These are phyloP conservation scores for Colletotrichum caudatum DNA, from an alignment of 2,329 filamentous ascomycete species.

Conservation along the genomic window DNA sequence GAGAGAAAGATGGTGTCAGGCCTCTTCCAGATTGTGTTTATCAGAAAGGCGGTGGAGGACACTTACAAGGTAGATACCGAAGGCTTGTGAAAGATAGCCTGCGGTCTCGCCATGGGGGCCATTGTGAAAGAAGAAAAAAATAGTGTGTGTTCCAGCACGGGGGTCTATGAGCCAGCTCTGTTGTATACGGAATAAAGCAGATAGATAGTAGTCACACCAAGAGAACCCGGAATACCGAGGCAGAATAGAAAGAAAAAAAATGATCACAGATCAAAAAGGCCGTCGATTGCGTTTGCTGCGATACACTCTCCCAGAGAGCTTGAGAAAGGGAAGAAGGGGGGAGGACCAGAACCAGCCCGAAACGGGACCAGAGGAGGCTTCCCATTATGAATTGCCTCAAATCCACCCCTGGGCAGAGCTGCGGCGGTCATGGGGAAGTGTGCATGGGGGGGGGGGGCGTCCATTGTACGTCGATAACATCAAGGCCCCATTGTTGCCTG, in stretches of 20 bases:
- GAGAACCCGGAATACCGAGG: conserved; percentile 18
- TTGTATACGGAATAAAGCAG: conserved; percentile 25
- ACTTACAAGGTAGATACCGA: conserved; percentile 36
- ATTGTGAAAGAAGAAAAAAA: conserved; percentile 13
- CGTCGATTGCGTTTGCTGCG: conserved; percentile 27
- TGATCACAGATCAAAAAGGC: conserved; percentile 24
- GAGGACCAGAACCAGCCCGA: not conserved
- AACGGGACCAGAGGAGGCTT: conserved; percentile 29
- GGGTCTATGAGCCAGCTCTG: conserved; percentile 35
- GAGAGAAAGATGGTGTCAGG: conserved; percentile 6
- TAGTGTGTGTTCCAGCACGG: conserved; percentile 35
- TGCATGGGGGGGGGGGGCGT: conserved; percentile 6
- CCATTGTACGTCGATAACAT: conserved; percentile 23
- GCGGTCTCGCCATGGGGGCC: conserved; percentile 41
- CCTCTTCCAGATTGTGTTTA: not conserved
- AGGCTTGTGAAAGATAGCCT: conserved; percentile 33
- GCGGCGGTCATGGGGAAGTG: not conserved
- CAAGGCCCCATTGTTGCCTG: conserved; percentile 30
- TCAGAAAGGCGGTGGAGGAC: not conserved
- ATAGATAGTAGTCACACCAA: conserved; percentile 1
- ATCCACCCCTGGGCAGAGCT: conserved; percentile 14
- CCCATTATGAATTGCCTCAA: conserved; percentile 38
- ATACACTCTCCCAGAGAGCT: conserved; percentile 42
- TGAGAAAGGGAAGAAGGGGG: conserved; percentile 27
- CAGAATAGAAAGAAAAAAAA: conserved; percentile 18